Base-by-base conservation (phyloP, 1,284 basidiomycete species). In the Ustilago cynodontis region DNA sequence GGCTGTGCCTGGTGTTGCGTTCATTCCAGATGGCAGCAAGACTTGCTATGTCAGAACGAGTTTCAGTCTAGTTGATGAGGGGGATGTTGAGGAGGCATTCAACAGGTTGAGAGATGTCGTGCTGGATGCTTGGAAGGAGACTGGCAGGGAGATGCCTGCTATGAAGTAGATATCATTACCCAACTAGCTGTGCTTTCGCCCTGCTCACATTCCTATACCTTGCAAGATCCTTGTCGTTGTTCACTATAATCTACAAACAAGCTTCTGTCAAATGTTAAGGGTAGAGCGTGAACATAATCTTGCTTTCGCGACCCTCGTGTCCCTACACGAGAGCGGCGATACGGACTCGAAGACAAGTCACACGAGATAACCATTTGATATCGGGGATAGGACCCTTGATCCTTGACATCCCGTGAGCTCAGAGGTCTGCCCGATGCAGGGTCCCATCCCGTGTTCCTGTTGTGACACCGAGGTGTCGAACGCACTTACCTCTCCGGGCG, bases 1-100 rank as follows among this genome's bases (percentile, higher is more conserved):
- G 22, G 94, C 93, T 11, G 90, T 98, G 6, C 95, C 95, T 0
- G 87, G 87, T 26, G 73, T 77, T 0, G 94, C 94, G 0, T 86
- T 86, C 65, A 82, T 87, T 69, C 79, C 82, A 2, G 65, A 65
- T 29, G 68, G 72, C 3, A 64, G 64, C 47, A 74, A 63, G 53
- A 69, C 71, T 31, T 78, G 78, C 45, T 85, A 85, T 53, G 83
- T 83, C 9, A 71, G 84, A 14, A 76, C 79, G 9, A 82, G 79
- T 54, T 85, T 85, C 69, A 81, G 78, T 58, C 53, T 85, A 11
- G 76, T 85, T 20, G 41, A 43, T 0, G 78, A 81, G 51, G 70
- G 74, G 18, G 65, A 85, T 43, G 77, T 85, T 16, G 79, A 77
- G 43, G 78, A 81, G 70, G 82, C 75, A 18, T 67, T 85, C 35